A percentile compares a stretch with the other conserved stretches of the same genome.
Conservation (phyloP, 345 rosid genomes). For the Capsella bursapastoris region DNA sequence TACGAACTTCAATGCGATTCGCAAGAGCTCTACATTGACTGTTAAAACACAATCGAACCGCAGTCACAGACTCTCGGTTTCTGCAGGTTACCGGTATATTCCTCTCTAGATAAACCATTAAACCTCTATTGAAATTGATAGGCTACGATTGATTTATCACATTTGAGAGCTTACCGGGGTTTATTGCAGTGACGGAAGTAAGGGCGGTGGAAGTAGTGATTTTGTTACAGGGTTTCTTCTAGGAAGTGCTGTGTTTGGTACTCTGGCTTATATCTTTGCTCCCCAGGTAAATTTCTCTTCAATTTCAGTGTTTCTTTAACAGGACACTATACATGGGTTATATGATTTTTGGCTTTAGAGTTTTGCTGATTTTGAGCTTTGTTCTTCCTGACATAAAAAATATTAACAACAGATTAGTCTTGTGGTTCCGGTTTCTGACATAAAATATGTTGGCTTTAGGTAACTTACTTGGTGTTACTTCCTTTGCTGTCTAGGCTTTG, state of each 20-base stretch:
- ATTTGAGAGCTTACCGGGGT: neutral
- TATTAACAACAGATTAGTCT: neutral
- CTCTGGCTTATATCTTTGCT: constrained; percentile 70
- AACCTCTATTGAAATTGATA: neutral
- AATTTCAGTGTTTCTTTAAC: constrained; percentile 58
- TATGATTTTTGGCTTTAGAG: neutral
- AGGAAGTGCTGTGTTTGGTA: constrained; percentile 84
- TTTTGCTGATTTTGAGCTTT: neutral
- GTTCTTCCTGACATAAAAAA: neutral
- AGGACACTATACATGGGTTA: constrained; percentile 45
- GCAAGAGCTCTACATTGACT: constrained; percentile 42
- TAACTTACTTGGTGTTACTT: neutral
- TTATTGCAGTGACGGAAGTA: constrained; percentile 48
- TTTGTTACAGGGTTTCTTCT: constrained; percentile 69
- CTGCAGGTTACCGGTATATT: constrained; percentile 61
- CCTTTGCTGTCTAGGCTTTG: neutral
- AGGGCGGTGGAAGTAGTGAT: constrained; percentile 62
- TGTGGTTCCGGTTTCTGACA: neutral
- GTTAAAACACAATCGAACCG: constrained; percentile 46
- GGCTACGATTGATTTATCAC: neutral
- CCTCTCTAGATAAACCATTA: neutral
- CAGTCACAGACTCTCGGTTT: constrained; percentile 47
- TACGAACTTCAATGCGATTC: constrained; percentile 46
- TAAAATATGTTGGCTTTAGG: neutral
- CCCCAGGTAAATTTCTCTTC: constrained; percentile 62